Conservation (phyloP, 1,284 basidiomycete species). For the Cutaneotrichosporon sp. region DNA sequence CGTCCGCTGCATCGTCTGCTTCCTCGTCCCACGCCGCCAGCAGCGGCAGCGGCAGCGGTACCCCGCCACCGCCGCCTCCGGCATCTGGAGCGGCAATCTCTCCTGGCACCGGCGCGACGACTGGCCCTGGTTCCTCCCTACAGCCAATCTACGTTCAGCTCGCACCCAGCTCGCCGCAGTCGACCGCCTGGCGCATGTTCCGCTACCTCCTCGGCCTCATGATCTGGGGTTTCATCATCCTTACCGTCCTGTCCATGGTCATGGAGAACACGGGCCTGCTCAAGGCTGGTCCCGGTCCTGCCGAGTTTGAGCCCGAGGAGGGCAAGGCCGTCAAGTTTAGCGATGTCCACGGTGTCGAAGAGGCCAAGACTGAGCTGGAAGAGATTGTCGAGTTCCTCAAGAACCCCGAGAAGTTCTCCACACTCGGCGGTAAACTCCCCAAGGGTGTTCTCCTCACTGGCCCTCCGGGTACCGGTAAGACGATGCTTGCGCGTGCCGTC, state of each 20-base stretch:
- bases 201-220: constrained; percentile 35
- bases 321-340: constrained; percentile 79
- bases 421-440: constrained; percentile 82
- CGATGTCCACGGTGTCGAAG: constrained; percentile 91
- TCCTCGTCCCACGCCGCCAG: constrained; percentile 28
- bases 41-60: constrained; percentile 15
- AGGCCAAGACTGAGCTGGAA: constrained; percentile 86
- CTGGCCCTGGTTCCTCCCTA: constrained; percentile 42
- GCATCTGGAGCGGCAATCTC: background rate
- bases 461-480: constrained; percentile 88
- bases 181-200: constrained; percentile 27
- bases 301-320: constrained; percentile 53
- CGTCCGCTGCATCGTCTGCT: constrained; percentile 35
- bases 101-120: constrained; percentile 22
- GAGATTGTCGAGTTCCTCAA: constrained; percentile 90
- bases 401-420: constrained; percentile 76
- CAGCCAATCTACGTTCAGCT: constrained; percentile 45
- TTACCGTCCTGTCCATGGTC: constrained; percentile 78
- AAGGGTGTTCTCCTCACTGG: constrained; percentile 88
- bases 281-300: constrained; percentile 66
- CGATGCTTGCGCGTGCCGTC: constrained; percentile 88
- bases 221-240: constrained; percentile 50
- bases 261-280: constrained; percentile 87
- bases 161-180: constrained; percentile 34
- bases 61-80: background rate